These are phyloP conservation scores for Debaryomyces subglobosus DNA, from an alignment of 1,139 yeast species.

Conservation along the genomic window DNA sequence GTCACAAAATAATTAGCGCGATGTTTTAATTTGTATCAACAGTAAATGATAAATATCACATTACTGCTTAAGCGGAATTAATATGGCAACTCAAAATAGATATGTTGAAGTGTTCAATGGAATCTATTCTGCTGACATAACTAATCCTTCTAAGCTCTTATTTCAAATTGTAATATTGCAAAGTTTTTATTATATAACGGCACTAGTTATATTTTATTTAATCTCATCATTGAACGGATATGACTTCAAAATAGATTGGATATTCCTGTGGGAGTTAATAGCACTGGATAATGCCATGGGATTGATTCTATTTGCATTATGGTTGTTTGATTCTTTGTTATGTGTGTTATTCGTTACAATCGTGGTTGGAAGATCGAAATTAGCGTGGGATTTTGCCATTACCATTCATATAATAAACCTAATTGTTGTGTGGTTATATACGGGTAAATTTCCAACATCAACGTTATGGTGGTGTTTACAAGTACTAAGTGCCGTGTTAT, in stretches of 20 bases:
- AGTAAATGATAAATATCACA: not conserved
- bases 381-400: slow-evolving; percentile 94
- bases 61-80: not conserved
- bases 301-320: slow-evolving; percentile 65
- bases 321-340: slow-evolving; percentile 78
- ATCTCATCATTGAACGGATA: slow-evolving; percentile 65
- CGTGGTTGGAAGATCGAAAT: slow-evolving; percentile 86
- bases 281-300: slow-evolving; percentile 82
- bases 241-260: slow-evolving; percentile 63
- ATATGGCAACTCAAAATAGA: slow-evolving; percentile 21
- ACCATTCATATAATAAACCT: slow-evolving; percentile 85
- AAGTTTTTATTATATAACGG: slow-evolving; percentile 66
- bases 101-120: slow-evolving; percentile 31
- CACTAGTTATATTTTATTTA: slow-evolving; percentile 56
- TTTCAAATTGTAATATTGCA: slow-evolving; percentile 67
- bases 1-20: not conserved
- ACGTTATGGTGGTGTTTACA: slow-evolving; percentile 88
- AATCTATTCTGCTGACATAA: slow-evolving; percentile 30
- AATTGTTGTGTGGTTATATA: slow-evolving; percentile 65
- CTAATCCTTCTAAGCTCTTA: slow-evolving; percentile 42
- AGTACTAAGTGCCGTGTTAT: slow-evolving; percentile 61
- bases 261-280: slow-evolving; percentile 82
- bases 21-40: not conserved
- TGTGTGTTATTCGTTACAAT: slow-evolving; percentile 83
- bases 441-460: slow-evolving; percentile 68